Evolutionary conservation across 805 yeast genomes (phyloP), one percentile per base, ranked within the genome.

Genomic region (Starmerella ratchasimensis): DNA sequence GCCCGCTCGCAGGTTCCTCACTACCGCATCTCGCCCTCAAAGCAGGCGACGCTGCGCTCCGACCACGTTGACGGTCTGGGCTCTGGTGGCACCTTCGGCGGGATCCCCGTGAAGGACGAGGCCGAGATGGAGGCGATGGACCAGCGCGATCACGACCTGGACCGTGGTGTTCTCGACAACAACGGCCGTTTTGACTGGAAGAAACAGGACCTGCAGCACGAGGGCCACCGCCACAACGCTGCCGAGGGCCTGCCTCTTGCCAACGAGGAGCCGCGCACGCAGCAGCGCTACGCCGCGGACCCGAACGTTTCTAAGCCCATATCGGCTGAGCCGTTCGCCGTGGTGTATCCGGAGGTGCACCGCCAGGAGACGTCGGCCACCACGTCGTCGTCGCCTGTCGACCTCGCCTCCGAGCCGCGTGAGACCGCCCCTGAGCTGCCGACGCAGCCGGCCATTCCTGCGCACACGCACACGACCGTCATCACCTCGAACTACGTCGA

Each of bases 221-320:
- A 14, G n/a, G 45, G 43, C 22, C 34, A 37, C 34, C 45, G 45
- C 21, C 46, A 43, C 38, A 31, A 43, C 16, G 27, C 44, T 1
- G 23, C 37, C 3, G 38, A 39, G 37, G 46, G 46, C 20, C 31
- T 41, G 4, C 34, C 22, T 9, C 28, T 2, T 4, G 33, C 39
- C 15, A 39, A 39, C 34, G 25, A n/a, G 16, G 11, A 21, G 28
- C 23, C 28, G 21, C 33, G 21, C 27, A 30, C 18, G 14, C 5
- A 11, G 13, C 13, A 6, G 15, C 21, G 13, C 27, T 17, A 9
- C 24, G 36, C n/a, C 24, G 23, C 36, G n/a, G 19, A 5, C 13
- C 4, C 8, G 14, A 14, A 29, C 23, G 13, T 29, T 13, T 29
- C 32, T 6, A 29, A 18, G n/a, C 32, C 32, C 5, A 18, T 29